Evolutionary conservation across 352 stramenopile species (phyloP), one percentile per base, ranked within the genome.

Genomic region (Globisporangium yorkense): DNA sequence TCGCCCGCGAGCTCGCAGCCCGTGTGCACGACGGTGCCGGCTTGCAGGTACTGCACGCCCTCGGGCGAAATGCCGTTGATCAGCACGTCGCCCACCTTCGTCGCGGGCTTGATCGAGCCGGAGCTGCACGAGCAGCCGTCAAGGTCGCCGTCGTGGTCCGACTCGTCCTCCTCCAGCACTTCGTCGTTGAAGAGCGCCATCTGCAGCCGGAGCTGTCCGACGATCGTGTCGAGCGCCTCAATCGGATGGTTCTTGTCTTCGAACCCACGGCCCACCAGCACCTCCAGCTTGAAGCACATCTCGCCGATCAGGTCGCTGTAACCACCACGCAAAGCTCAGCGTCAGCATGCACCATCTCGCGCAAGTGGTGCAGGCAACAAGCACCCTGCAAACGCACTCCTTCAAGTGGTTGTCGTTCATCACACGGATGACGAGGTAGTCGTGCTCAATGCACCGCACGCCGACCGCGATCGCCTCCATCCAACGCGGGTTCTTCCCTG

Each of bases 381-480:
- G 20, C 29, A 51, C 13, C 24, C 13, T 16, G 39, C 18, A 3
- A 51, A 77, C 76, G 56, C 62, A 91, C 81, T 91, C 72, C 59
- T 81, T 84, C 27, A 91, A 51, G 45, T 80, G 77, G 65, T 91
- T 91, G 70, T 88, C 75, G 61, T 91, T 88, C 75, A 89, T 88
- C 24, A 91, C 77, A 13, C 81, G 81, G 62, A 91, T 73, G 54
- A 82, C 74, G n/a, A 91, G 64, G 59, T 79, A 89, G 46, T 89
- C 77, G 61, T 91, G 81, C 59, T 91, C 78, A 57, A 91, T 91
- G 68, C 81, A 91, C 13, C 78, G 74, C n/a, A 89, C 64, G 16
- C 63, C 68, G 24, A 72, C 68, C 0, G 75, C 77, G 20, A 91
- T 60, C 18, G 74, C 78, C 57, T 91, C 81, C 50, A 89, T 86